These are phyloP conservation scores for Parasitella parasitica DNA, from an alignment of 371 early-diverging fungal species.

Conservation along the genomic window DNA sequence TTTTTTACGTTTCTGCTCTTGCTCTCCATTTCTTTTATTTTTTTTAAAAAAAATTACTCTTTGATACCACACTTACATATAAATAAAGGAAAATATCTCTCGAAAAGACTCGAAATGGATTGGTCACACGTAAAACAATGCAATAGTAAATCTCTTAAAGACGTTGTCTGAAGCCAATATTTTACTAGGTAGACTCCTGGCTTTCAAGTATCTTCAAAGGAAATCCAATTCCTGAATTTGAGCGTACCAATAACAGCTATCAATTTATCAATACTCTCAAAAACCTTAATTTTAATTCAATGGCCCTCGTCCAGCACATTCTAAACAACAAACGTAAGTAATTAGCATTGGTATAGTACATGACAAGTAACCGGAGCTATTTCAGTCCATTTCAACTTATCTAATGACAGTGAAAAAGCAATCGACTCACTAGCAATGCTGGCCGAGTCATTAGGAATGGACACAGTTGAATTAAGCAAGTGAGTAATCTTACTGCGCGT, in stretches of 20 bases:
- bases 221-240: slow-evolving; percentile 6
- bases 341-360: background rate
- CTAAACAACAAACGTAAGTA: background rate
- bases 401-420: background rate
- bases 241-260: slow-evolving; percentile 11
- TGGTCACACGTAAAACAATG: background rate
- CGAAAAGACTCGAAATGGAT: background rate
- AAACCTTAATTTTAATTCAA: slow-evolving; percentile 2
- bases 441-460: slow-evolving; percentile 8
- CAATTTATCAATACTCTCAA: background rate
- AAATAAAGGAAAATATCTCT: background rate
- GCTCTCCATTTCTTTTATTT: background rate
- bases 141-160: background rate
- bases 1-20: background rate
- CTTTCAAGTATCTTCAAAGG: background rate
- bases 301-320: slow-evolving; percentile 2
- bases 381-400: background rate
- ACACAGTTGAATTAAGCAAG: slow-evolving; percentile 12
- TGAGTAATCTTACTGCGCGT: slow-evolving; percentile 1
- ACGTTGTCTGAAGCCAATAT: background rate
- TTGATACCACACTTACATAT: background rate
- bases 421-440: slow-evolving; percentile 2
- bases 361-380: background rate
- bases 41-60: background rate
- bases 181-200: slow-evolving; percentile 9